Evolutionary conservation across 2,329 filamentous ascomycete species (phyloP).

Genomic region (Paramyrothecium roridum): DNA sequence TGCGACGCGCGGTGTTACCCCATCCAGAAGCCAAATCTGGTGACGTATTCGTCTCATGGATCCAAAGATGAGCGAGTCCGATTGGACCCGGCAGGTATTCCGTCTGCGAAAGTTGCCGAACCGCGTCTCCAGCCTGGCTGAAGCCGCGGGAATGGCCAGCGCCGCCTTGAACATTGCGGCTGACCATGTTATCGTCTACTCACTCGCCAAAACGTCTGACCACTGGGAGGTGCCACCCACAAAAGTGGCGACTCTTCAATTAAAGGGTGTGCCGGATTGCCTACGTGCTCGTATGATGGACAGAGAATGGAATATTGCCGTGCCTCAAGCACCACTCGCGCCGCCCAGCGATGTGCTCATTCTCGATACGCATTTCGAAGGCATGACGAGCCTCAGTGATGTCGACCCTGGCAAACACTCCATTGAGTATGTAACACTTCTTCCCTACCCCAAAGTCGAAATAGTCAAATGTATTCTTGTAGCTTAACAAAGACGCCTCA

Average conservation of each 20-base stretch:
- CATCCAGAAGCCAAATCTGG: too few species aligned
- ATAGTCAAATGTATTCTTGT: too few species aligned
- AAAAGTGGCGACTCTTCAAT: background rate
- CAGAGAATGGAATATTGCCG: background rate
- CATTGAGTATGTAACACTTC: too few species aligned
- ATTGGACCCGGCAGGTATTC: background rate
- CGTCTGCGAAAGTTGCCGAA: background rate
- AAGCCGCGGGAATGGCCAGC: background rate
- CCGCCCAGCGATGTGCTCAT: background rate
- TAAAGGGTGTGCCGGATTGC: background rate
- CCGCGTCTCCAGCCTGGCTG: background rate
- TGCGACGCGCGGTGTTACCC: too few species aligned
- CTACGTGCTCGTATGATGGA: background rate
- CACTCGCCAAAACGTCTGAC: background rate
- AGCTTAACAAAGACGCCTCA: too few species aligned
- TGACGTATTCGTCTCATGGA: too few species aligned
- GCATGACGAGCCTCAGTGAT: background rate
- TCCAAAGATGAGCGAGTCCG: background rate
- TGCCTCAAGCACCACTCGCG: background rate
- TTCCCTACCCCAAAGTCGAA: too few species aligned
- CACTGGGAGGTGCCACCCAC: background rate
- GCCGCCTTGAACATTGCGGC: background rate
- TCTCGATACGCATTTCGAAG: background rate
- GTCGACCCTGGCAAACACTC: too few species aligned
- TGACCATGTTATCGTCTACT: background rate